Evolutionary conservation across 2,329 filamentous ascomycete species (phyloP).

Genomic region (Clarireedia paspali): DNA sequence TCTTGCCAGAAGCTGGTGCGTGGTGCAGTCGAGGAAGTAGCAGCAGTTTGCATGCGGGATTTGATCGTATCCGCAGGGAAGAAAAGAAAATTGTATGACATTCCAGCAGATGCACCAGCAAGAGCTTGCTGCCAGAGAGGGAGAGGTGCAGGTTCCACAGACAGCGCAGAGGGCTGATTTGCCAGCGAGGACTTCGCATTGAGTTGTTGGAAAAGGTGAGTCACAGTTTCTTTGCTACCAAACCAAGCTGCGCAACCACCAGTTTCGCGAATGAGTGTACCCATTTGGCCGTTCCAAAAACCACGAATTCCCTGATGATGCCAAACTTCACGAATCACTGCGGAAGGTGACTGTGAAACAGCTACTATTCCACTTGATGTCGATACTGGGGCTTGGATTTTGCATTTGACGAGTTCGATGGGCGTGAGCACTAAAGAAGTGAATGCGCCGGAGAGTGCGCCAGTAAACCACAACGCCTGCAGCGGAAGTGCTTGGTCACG

Average conservation of each 20-base stretch:
- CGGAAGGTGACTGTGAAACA: conserved; percentile 52
- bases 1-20: conserved; percentile 65
- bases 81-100: conserved; percentile 95
- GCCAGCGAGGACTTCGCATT: conserved; percentile 35
- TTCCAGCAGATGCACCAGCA: conserved; percentile 79
- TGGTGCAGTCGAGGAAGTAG: conserved; percentile 41
- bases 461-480: conserved; percentile 67
- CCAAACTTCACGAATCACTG: conserved; percentile 72
- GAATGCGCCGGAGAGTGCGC: conserved; percentile 79
- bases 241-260: conserved; percentile 96
- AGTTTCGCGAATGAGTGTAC: conserved; percentile 88
- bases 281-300: conserved; percentile 93
- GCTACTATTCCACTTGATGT: conserved; percentile 33
- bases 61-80: conserved; percentile 98
- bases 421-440: conserved; percentile 89
- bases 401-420: conserved; percentile 96
- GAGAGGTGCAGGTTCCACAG: conserved; percentile 42
- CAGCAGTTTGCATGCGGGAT: conserved; percentile 88
- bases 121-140: conserved; percentile 82
- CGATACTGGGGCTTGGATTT: conserved; percentile 71
- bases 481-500: conserved; percentile 60
- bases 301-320: conserved; percentile 73
- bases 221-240: conserved; percentile 76
- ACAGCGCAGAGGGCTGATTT: conserved; percentile 3
- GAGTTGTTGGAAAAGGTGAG: conserved; percentile 34